A percentile compares a stretch with the other conserved stretches of the same genome.
Conservation (phyloP, 805 yeast species). For the Zygosaccharomyces gambellarensis region DNA sequence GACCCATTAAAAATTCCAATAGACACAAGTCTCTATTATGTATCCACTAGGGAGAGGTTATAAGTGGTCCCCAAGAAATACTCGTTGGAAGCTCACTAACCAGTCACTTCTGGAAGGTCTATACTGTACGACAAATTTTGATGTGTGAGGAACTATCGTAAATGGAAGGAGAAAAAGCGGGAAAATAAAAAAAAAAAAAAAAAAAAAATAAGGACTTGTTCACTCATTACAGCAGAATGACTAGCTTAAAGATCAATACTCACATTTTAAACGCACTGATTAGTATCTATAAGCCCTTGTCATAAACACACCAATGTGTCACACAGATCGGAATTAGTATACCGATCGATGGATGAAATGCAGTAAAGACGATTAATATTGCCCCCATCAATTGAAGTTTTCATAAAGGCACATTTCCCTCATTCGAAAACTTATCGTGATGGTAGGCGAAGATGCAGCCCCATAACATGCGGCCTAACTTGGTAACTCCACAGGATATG, state of each 20-base stretch:
- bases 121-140: neutral
- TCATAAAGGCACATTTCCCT: neutral
- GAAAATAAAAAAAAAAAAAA: neutral
- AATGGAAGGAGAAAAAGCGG: neutral
- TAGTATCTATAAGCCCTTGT: neutral
- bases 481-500: too few species aligned
- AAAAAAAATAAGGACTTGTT: neutral
- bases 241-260: neutral
- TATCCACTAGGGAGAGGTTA: too few species aligned
- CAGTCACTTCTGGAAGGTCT: neutral
- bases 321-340: neutral
- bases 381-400: too few species aligned
- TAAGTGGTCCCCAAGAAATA: too few species aligned
- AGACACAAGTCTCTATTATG: too few species aligned
- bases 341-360: neutral
- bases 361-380: too few species aligned
- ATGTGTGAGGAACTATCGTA: neutral
- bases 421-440: too few species aligned
- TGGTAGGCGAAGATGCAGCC: too few species aligned
- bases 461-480: too few species aligned
- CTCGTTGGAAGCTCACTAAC: too few species aligned
- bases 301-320: neutral
- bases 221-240: neutral
- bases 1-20: too few species aligned
- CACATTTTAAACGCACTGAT: neutral